phyloP scores from a whole-genome alignment of 2,329 filamentous ascomycete genomes.

The Colletotrichum sp. region DNA sequence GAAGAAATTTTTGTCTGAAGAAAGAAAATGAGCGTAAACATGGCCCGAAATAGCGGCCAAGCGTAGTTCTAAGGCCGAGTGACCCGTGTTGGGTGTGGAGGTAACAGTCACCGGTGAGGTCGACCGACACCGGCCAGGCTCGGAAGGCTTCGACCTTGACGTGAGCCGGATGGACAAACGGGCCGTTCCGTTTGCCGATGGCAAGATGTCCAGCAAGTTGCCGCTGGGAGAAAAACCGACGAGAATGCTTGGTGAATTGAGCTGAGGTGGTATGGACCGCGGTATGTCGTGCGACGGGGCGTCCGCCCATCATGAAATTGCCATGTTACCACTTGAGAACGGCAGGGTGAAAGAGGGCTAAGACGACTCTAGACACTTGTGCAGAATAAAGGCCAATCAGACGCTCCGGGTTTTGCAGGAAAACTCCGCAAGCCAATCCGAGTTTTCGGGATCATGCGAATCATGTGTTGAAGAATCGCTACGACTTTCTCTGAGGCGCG shows the following conservation, averaged over 20 bases:
- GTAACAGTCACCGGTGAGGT: not conserved
- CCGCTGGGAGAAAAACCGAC: not conserved
- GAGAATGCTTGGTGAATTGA: not conserved
- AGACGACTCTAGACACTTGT: not conserved
- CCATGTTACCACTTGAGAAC: not conserved
- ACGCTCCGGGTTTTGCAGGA: not conserved
- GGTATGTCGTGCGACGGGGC: not conserved
- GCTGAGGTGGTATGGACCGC: not conserved
- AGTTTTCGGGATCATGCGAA: constrained; percentile 33
- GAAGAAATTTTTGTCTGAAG: not conserved
- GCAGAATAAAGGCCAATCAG: constrained; percentile 15
- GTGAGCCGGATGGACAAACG: not conserved
- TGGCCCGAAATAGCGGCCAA: constrained; percentile 4
- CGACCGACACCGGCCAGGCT: not conserved
- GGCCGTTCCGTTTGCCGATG: constrained; percentile 6
- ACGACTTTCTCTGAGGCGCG: constrained; percentile 1
- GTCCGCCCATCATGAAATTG: not conserved
- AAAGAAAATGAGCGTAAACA: not conserved
- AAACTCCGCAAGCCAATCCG: constrained; percentile 19
- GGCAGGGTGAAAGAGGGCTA: not conserved
- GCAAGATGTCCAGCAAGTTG: not conserved
- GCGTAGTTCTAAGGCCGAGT: not conserved
- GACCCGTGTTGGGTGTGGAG: not conserved
- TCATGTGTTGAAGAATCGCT: constrained; percentile 32
- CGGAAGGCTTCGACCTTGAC: not conserved